A percentile compares a stretch with the other conserved stretches of the same genome.
Evolutionary conservation across 2,329 filamentous ascomycete species (phyloP).

Genomic region (Diaporthe sp.): DNA sequence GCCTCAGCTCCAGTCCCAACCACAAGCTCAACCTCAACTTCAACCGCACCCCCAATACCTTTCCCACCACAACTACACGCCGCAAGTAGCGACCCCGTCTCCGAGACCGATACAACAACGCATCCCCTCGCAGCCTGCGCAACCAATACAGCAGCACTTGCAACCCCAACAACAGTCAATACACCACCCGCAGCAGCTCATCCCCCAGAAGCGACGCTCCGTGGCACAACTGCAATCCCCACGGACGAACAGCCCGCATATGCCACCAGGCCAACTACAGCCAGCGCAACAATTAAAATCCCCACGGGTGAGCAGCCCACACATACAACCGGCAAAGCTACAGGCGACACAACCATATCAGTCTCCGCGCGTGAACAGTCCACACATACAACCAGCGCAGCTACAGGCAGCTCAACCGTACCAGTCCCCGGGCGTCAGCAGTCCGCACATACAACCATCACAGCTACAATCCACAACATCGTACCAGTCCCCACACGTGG

Average conservation of each 20-base stretch:
- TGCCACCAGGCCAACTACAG: slow-evolving; percentile 14
- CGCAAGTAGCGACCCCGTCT: slow-evolving; percentile 47
- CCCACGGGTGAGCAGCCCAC: neutral
- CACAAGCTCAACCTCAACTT: slow-evolving; percentile 38
- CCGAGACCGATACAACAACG: slow-evolving; percentile 42
- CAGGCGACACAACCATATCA: slow-evolving; percentile 15
- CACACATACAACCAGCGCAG: slow-evolving; percentile 23
- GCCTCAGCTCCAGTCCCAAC: slow-evolving; percentile 36
- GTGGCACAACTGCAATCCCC: slow-evolving; percentile 28
- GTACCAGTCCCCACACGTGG: neutral
- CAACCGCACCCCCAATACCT: slow-evolving; percentile 34
- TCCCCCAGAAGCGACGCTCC: slow-evolving; percentile 19
- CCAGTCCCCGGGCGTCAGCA: neutral
- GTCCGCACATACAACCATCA: slow-evolving; percentile 23
- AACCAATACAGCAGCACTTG: slow-evolving; percentile 36
- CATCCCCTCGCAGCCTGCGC: slow-evolving; percentile 40
- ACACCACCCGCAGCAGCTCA: slow-evolving; percentile 44
- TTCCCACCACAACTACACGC: slow-evolving; percentile 52
- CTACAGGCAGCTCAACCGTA: slow-evolving; percentile 13
- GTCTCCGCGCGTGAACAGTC: neutral
- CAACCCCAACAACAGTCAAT: slow-evolving; percentile 45
- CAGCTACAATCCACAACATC: slow-evolving; percentile 19
- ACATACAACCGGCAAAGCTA: slow-evolving; percentile 19
- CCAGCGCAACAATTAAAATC: neutral
- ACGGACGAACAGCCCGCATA: slow-evolving; percentile 19